Evolutionary conservation across 2,329 filamentous ascomycete genomes (phyloP).

Genomic region (Scolecobasidium constrictum): DNA sequence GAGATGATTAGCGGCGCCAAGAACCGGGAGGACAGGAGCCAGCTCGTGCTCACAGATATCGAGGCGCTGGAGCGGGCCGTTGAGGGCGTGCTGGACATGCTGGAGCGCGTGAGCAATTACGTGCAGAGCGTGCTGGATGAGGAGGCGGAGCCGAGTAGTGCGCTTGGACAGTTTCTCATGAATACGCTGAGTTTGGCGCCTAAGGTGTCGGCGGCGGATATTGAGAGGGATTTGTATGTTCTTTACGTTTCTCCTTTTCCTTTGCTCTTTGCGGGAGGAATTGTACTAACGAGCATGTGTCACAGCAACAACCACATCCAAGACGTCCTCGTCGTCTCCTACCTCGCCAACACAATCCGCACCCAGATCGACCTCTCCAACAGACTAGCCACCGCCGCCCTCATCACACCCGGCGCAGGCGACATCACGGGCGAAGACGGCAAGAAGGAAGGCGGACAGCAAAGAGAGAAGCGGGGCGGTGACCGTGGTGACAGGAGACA

Average conservation of each 20-base stretch:
- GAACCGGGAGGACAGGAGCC: constrained; percentile 62
- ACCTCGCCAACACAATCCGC: constrained; percentile 96
- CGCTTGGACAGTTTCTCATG: constrained; percentile 88
- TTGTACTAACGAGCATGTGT: constrained; percentile 19
- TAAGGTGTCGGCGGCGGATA: constrained; percentile 82
- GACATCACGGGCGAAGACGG: constrained; percentile 21
- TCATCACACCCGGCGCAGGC: constrained; percentile 33
- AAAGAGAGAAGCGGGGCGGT: constrained; percentile 17
- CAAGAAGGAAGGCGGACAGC: constrained; percentile 17
- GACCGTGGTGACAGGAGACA: too few relatives aligned
- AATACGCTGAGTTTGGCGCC: constrained; percentile 86
- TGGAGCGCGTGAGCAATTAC: constrained; percentile 85
- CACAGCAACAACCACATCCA: constrained; percentile 93
- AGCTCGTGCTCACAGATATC: constrained; percentile 73
- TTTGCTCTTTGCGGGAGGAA: background rate
- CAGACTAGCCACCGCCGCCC: constrained; percentile 61
- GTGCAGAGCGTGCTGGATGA: constrained; percentile 92
- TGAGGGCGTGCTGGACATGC: constrained; percentile 77
- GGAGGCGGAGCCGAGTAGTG: constrained; percentile 78
- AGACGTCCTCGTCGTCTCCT: constrained; percentile 95
- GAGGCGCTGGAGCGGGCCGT: constrained; percentile 78
- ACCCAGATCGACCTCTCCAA: constrained; percentile 98
- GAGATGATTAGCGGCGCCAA: constrained; percentile 78
- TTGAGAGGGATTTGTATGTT: constrained; percentile 83
- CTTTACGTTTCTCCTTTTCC: constrained; percentile 1